Evolutionary conservation across 192 early-diverging fungal species (phyloP), one percentile per base, ranked within the genome.

Genomic region (Coemansia sp.): DNA sequence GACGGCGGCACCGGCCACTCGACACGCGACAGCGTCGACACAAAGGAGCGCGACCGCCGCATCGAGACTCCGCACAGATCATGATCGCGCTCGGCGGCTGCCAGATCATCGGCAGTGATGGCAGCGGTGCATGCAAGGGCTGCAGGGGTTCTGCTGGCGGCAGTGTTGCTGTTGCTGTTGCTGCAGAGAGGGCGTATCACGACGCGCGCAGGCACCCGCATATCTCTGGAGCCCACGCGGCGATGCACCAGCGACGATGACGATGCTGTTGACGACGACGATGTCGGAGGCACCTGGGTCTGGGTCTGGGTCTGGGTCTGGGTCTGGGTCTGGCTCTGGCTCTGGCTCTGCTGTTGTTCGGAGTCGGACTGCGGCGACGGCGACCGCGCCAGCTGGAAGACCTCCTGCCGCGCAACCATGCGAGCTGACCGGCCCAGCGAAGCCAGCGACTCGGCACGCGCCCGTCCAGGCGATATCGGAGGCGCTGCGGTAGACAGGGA

Each of bases 1-100:
- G 66, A 41, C 22, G 73, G 78, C 37, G 78, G 78, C 59, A 80
- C 41, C 5, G 78, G 78, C 78, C 78, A 80, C 16, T 80, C 73
- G 19, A 63, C 60, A 7, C 69, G 67, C 56, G 78, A 75, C 16
- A 80, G 51, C 1, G 59, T 66, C 11, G 73, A 75, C n/a, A 66
- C 69, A n/a, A 69, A 72, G n/a, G 78, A 80, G 8, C 64, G 66
- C 3, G 73, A 72, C 48, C 70, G 73, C 19, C 73, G 66, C 19
- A 67, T 3, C n/a, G 58, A 62, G 32, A 41, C 16, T 26, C 57
- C 39, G n/a, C 16, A 19, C 15, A 59, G 57, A 21, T 54, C 26
- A 26, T 26, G 26, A 3, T 47, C 37, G 57, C 57, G 57, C 57
- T 59, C 57, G 41, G 46, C 37, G 13, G 47, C n/a, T 41, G 41